Evolutionary conservation across 345 rosid genomes (phyloP).

Genomic region (Gossypium turneri): DNA sequence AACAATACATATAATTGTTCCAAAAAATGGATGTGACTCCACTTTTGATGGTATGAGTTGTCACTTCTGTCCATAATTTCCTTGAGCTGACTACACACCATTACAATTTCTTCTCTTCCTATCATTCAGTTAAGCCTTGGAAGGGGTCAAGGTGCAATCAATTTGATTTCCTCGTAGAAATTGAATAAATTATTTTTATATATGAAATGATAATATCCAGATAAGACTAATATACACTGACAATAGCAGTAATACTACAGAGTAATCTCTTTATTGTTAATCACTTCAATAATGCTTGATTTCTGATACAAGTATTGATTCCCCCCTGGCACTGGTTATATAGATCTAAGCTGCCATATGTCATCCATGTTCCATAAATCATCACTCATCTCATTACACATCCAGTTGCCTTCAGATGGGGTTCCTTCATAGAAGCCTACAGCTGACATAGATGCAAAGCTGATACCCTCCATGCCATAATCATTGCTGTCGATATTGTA

Average conservation of each 20-base stretch:
- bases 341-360: conserved; percentile 50
- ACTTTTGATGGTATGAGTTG: conserved; percentile 20
- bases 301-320: background rate
- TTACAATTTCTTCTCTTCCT: background rate
- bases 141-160: conserved; percentile 15
- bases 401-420: conserved; percentile 30
- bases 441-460: conserved; percentile 17
- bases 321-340: background rate
- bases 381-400: conserved; percentile 44
- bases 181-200: background rate
- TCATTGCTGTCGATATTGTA: conserved; percentile 28
- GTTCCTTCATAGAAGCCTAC: conserved; percentile 27
- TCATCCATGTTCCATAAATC: conserved; percentile 39
- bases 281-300: conserved; percentile 15
- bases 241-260: background rate
- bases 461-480: conserved; percentile 34
- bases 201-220: background rate
- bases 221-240: background rate
- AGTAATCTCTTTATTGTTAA: background rate
- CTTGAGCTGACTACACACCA: conserved; percentile 18
- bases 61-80: conserved; percentile 23
- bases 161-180: conserved; percentile 6
- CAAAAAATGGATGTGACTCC: conserved; percentile 24
- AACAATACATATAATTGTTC: background rate
- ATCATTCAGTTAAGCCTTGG: background rate